These are phyloP conservation scores for Carpinus viminea DNA, from an alignment of 306 rosid genomes.

Conservation along the genomic window DNA sequence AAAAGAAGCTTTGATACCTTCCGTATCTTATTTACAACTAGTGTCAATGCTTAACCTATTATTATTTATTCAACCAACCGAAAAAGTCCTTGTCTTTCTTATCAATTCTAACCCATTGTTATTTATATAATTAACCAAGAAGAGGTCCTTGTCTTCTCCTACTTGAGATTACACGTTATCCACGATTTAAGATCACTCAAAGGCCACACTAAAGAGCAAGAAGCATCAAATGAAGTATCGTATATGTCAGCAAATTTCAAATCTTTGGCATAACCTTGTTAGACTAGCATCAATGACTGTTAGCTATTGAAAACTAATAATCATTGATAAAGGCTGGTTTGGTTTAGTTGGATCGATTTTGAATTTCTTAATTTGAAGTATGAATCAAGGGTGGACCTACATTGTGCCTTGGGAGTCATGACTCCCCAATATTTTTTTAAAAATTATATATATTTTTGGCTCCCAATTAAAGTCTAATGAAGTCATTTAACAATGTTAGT, in stretches of 20 bases:
- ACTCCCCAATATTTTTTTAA: too few relatives aligned
- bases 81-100: background rate
- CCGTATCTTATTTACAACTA: background rate
- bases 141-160: background rate
- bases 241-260: background rate
- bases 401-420: too few relatives aligned
- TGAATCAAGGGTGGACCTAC: too few relatives aligned
- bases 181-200: background rate
- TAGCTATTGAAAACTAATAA: too few relatives aligned
- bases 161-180: background rate
- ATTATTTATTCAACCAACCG: background rate
- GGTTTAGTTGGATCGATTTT: too few relatives aligned
- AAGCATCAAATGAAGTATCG: background rate
- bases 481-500: too few relatives aligned
- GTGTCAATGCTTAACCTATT: background rate
- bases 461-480: too few relatives aligned
- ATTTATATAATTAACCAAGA: background rate
- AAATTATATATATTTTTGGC: too few relatives aligned
- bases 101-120: background rate
- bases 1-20: background rate
- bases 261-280: background rate
- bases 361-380: too few relatives aligned
- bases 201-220: background rate
- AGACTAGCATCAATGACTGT: background rate
- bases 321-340: too few relatives aligned